Evolutionary conservation across 2,329 filamentous ascomycete species (phyloP).

Genomic region (Aureobasidium sp.): DNA sequence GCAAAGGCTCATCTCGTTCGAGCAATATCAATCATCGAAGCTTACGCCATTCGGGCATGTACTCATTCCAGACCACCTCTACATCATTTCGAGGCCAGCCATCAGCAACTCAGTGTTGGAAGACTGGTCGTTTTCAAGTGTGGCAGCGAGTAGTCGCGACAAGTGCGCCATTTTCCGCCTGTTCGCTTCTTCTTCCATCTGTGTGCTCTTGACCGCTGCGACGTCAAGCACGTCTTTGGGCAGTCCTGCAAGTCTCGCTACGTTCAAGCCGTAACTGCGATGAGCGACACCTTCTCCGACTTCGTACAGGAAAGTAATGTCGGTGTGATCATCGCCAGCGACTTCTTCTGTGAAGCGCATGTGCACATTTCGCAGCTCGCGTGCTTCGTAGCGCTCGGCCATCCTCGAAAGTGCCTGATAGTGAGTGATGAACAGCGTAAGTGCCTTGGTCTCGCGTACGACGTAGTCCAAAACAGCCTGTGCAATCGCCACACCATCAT

Average conservation of each 20-base stretch:
- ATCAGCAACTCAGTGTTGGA: conserved; percentile 34
- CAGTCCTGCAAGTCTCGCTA: conserved; percentile 77
- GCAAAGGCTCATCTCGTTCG: neutral
- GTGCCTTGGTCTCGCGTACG: conserved; percentile 62
- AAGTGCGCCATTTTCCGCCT: conserved; percentile 50
- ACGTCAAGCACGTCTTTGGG: conserved; percentile 70
- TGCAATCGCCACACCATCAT: conserved; percentile 94
- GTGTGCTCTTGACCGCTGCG: conserved; percentile 69
- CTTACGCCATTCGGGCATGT: neutral
- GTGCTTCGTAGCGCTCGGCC: conserved; percentile 57
- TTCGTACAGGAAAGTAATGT: conserved; percentile 93
- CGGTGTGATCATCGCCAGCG: conserved; percentile 52
- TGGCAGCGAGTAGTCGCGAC: conserved; percentile 19
- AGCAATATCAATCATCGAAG: neutral
- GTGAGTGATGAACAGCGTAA: conserved; percentile 95
- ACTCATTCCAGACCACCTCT: neutral
- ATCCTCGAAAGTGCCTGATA: conserved; percentile 82
- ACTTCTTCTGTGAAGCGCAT: conserved; percentile 71
- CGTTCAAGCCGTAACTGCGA: conserved; percentile 89
- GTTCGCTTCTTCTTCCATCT: conserved; percentile 69
- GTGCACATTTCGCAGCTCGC: conserved; percentile 77
- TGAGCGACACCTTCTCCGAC: conserved; percentile 87
- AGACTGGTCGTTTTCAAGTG: conserved; percentile 21
- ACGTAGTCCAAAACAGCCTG: conserved; percentile 84
- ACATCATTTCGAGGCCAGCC: conserved; percentile 38